Base-by-base conservation (phyloP, 805 yeast species). In the Spathaspora boniae region DNA sequence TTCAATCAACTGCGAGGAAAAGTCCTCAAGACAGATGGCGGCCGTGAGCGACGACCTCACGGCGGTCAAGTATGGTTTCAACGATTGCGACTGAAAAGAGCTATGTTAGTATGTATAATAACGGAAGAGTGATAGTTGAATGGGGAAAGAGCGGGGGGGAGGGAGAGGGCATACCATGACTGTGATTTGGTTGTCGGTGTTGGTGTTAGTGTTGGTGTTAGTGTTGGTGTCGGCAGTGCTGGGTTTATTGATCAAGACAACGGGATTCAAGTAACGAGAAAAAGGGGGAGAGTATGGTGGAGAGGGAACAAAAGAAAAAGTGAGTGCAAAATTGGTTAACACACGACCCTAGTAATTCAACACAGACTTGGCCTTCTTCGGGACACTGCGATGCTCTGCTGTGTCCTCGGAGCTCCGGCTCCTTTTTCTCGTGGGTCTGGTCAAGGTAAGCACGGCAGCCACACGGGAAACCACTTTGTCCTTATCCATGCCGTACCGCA, bases 21-120 rank as follows among this genome's bases (percentile, higher is more conserved):
- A 93, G 65, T 89, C 89, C 56, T 87, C 91, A 45, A 93, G 70
- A 51, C 96, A 86, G 27, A 93, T 71, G 5, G 98, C 95, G 7
- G 96, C 97, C 18, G 94, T 86, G 48, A 93, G 74, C 19, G 98
- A 87, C 38, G 83, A 77, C 60, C 98, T 82, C 25, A 93, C 98
- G 1, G 97, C 96, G 6, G 86, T 81, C 36, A 93, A 74, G 53
- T 93, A 93, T 41, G 98, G 98, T 53, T 91, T 86, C 42, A 93
- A 76, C 3, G 98, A 91, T 78, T 93, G 98, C 9, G 98, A 91
- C 98, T 85, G 38, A 17, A 31, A 2, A 47, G 46, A 17, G 16
- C 26, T 14, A 34, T n/a, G 37, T 34, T 34, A 34, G 37, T 34
- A 33, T 26, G 12, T 11, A 9, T 5, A 29, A 23, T 20, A 20